Conservation (phyloP, 148 eudicot species). For the Camellia lanceoleosa region DNA sequence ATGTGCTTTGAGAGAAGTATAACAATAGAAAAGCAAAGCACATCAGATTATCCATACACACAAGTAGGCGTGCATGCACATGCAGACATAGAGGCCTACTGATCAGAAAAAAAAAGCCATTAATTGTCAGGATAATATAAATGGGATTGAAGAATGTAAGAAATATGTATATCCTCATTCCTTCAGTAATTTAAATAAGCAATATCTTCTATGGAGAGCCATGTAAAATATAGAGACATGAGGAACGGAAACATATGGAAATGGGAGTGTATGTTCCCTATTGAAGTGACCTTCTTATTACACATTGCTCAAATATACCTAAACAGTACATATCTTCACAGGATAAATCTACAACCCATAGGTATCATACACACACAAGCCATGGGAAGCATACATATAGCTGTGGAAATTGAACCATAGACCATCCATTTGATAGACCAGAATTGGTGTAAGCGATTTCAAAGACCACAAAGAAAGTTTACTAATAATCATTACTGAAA, state of each 20-base stretch:
- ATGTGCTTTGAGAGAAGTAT: no score
- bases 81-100: no score
- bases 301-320: neutral
- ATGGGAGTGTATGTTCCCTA: neutral
- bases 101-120: neutral
- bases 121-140: neutral
- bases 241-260: neutral
- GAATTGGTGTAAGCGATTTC: neutral
- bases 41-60: no score
- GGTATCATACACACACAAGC: neutral
- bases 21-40: no score
- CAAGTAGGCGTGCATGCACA: no score
- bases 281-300: neutral
- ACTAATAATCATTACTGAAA: no score
- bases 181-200: neutral
- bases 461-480: no score
- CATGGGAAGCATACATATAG: constrained; percentile 5
- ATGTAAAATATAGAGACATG: neutral
- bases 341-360: neutral
- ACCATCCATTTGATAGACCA: neutral
- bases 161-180: neutral
- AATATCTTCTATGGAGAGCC: neutral
- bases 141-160: neutral
- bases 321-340: neutral
- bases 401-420: neutral